Base-by-base conservation (phyloP, 23 red algal genomes). In the Agarophyton chilense region DNA sequence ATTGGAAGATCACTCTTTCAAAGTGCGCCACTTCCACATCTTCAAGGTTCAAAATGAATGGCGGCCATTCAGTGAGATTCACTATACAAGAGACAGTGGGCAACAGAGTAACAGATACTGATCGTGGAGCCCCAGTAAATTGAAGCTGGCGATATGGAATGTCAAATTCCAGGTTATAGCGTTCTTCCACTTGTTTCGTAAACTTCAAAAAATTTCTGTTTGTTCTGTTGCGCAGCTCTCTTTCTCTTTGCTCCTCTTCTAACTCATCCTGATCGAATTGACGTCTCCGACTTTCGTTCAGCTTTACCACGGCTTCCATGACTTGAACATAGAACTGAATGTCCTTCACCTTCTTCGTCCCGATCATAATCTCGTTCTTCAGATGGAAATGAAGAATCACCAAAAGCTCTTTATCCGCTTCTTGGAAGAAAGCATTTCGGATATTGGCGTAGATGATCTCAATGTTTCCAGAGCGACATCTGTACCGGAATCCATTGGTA, bases 261-360 rank as follows among this genome's bases (percentile, higher is more conserved):
- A 98, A 53, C 52, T 98, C 96, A 62, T 98, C 96, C 35, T 95
- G 87, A 73, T 98, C 96, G 79, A 92, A 98, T 49, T 88, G 81
- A 46, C 90, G 83, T 11, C 96, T 81, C 19, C 93, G 86, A 56
- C 54, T 94, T 39, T 98, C 94, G 31, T 94, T 83, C 53, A 98
- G 93, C 70, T 92, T 92, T 22, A 98, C 94, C 2, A 94, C 92
- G 17, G 91, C 73, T 50, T 98, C 96, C 96, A 98, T 98, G 35
- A 98, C 96, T 56, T 98, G 93, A 39, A 92, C 90, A 78, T 98
- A 98, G 34, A 98, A 95, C 80, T 98, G 96, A 52, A 98, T 83
- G 50, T 96, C 96, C 77, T 79, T 74, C n/a, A 93, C 92, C 63
- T 98, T 98, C 21, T 95, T 95, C 18, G 81, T 91, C 16, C 93